Evolutionary conservation across 441 rosid genomes (phyloP), one percentile per base, ranked within the genome.

Genomic region (California macrophylla): DNA sequence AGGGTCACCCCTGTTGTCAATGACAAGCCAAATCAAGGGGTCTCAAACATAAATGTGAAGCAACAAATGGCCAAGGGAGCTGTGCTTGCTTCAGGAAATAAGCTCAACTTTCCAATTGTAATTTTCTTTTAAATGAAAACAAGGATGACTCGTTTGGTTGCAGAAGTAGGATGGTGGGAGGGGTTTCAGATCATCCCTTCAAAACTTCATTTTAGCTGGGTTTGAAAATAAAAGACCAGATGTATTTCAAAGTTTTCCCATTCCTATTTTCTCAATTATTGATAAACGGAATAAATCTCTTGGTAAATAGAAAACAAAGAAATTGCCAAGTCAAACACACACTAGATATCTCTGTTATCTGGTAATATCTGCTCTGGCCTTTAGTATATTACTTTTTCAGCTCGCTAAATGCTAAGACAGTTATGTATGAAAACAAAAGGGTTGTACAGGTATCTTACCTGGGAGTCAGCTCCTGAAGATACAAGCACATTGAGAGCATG

Each of bases 391-490:
- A 56, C 26, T 56, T 23, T 21, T 2, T 20, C 62, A 21, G 28
- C 26, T 56, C 6, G n/a, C 6, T 23, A 13, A 40, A 30, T 30
- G 34, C 34, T 30, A 30, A 30, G 34, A 40, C 47, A 40, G 47
- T 12, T 40, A 12, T 40, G 3, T 40, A 32, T 32, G 38, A 32
- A 6, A 32, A 4, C 38, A 32, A 0, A 32, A 5, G 38, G 38
- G 38, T 40, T 10, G n/a, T 40, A 13, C 47, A 40, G 10, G n/a
- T 40, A 40, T 72, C 71, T 69, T 38, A 87, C 92, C 89, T 89
- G 96, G 61, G 89, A 76, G 67, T 89, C 96, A 21, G 96, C 96
- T 34, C 96, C 96, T 5, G 96, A 89, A 74, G 96, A 89, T 54
- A 89, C 87, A 20, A 87, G 89, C 69, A 87, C 79, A 69, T 86